Conservation (phyloP, 202 grass and related monocot genomes). For the Digitaria exilis region DNA sequence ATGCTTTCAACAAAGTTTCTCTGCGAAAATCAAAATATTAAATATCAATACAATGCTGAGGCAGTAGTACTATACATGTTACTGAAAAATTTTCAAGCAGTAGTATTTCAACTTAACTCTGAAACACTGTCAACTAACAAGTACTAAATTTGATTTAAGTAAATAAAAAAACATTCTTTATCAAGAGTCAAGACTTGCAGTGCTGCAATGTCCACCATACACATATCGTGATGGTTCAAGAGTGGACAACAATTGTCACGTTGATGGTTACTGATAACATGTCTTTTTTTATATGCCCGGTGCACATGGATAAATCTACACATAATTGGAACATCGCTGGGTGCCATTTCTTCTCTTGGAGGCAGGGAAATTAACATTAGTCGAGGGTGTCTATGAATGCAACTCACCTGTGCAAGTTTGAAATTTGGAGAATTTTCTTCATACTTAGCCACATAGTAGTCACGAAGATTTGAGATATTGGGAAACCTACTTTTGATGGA, state of each 20-base stretch:
- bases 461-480: conserved; percentile 80
- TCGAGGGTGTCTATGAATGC: neutral
- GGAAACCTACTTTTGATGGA: conserved; percentile 98
- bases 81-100: conserved; percentile 10
- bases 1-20: conserved; percentile 99
- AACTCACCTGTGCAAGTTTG: conserved; percentile 88
- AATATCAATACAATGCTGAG: conserved; percentile 25
- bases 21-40: conserved; percentile 47
- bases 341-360: neutral
- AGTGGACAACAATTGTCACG: neutral
- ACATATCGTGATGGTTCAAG: conserved; percentile 3
- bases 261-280: too few relatives aligned
- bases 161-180: neutral
- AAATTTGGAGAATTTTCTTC: conserved; percentile 97
- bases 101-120: neutral
- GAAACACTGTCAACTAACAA: neutral
- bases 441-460: conserved; percentile 95
- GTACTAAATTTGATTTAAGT: neutral
- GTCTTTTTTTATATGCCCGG: conserved; percentile 17
- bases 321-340: neutral
- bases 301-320: neutral
- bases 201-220: neutral
- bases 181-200: too few relatives aligned
- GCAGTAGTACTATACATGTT: conserved; percentile 4
- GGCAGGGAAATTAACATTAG: neutral